Base-by-base conservation (phyloP, 2,329 filamentous ascomycete species). In the Ophiostoma sp. region DNA sequence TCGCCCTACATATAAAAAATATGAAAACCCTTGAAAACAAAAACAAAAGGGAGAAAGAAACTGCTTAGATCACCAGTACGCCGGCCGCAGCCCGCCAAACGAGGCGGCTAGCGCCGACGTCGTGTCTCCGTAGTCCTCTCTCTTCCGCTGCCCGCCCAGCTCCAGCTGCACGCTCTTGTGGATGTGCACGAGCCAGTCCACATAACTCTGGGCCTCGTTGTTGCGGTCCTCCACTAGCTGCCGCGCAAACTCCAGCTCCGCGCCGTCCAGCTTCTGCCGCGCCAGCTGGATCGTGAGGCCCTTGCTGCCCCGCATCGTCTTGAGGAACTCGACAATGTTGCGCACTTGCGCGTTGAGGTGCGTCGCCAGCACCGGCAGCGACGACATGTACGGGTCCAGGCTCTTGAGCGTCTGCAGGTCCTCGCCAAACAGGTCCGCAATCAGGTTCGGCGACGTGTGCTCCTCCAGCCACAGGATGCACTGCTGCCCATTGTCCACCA, bases 141-240 rank as follows among this genome's bases (percentile, higher is more conserved):
- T 39, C 65, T 67, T 67, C 35, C 65, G 36, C 35, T 67, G 65
- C 3, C 65, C n/a, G 48, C 44, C 33, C 79, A 90, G 88, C 86
- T 99, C 95, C 73, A 97, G 83, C 78, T 97, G 94, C 74, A 99
- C 95, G 75, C 91, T 89, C 76, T 94, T 90, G 80, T 99, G 95
- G 73, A 98, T 86, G 79, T 97, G 92, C 71, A 99, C 95, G 76
- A 99, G 84, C 95, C 95, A 99, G 81, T 99, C 95, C 44, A 98
- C 95, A 80, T 98, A 99, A 78, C 92, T 96, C 81, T 96, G 94
- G 48, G 95, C 95, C 81, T 99, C 95, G 75, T 97, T 97, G 79
- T 98, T 98, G 74, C 95, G 87, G 77, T 99, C 95, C 80, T 99
- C 95, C 41, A 97, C 89, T 74, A 99, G 80, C 80, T 96, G 83